A percentile compares a stretch with the other conserved stretches of the same genome.
Conservation (phyloP, 2,329 filamentous ascomycete genomes). For the Lachnellula subtilissima region DNA sequence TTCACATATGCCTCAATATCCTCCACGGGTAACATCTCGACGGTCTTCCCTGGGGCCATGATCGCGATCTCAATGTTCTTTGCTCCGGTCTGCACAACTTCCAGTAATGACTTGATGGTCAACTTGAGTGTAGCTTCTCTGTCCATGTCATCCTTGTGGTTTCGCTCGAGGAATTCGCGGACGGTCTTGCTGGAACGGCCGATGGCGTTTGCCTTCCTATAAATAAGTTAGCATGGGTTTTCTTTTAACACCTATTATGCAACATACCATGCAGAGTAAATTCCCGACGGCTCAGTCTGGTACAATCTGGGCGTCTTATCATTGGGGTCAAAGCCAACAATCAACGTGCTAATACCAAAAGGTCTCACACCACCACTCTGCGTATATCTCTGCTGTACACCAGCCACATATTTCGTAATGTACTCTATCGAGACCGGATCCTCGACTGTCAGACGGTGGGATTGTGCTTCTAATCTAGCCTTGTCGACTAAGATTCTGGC, state of each 20-base stretch:
- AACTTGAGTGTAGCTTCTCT: slow-evolving; percentile 92
- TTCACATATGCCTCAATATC: slow-evolving; percentile 98
- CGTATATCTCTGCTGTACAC: slow-evolving; percentile 97
- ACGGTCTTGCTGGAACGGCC: slow-evolving; percentile 98
- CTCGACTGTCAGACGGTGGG: slow-evolving; percentile 92
- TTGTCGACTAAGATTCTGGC: slow-evolving; percentile 98
- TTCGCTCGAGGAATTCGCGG: slow-evolving; percentile 95
- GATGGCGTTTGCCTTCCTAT: slow-evolving; percentile 98
- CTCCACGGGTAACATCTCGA: slow-evolving; percentile 92
- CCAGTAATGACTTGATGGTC: slow-evolving; percentile 94
- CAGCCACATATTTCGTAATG: slow-evolving; percentile 97
- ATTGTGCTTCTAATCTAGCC: slow-evolving; percentile 93
- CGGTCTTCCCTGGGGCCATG: slow-evolving; percentile 85
- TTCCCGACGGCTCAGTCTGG: slow-evolving; percentile 98
- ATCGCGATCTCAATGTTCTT: slow-evolving; percentile 99
- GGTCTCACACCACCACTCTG: slow-evolving; percentile 97
- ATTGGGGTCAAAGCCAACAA: slow-evolving; percentile 96
- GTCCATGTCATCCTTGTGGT: slow-evolving; percentile 98
- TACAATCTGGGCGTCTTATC: slow-evolving; percentile 86
- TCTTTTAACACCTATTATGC: slow-evolving; percentile 25
- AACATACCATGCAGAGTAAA: slow-evolving; percentile 94
- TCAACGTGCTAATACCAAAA: slow-evolving; percentile 97
- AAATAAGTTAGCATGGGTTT: slow-evolving; percentile 12
- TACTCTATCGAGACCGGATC: slow-evolving; percentile 98
- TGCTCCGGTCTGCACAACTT: slow-evolving; percentile 96